Conservation (phyloP, 768 basidiomycete genomes). For the Mycena vulgaris region DNA sequence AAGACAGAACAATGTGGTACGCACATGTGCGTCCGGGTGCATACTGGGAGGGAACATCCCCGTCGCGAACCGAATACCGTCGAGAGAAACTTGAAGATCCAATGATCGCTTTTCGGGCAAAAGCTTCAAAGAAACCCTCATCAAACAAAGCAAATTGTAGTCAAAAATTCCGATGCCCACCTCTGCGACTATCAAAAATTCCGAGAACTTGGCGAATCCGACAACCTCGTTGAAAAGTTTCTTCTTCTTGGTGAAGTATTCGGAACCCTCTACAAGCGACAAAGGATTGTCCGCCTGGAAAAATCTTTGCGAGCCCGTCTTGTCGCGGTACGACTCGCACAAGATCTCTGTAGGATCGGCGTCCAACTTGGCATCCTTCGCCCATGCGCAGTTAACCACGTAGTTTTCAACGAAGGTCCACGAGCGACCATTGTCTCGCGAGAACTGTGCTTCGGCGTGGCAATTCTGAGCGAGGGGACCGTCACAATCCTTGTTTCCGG, state of each 20-base stretch:
- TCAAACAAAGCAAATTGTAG: no score
- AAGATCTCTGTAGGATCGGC: conserved; percentile 92
- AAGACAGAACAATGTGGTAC: conserved; percentile 44
- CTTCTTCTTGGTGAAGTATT: conserved; percentile 80
- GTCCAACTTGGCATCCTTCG: conserved; percentile 81
- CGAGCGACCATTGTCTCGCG: conserved; percentile 79
- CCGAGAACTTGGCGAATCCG: conserved; percentile 97
- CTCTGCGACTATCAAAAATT: conserved; percentile 96
- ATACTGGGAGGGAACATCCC: conserved; percentile 94
- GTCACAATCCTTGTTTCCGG: conserved; percentile 80
- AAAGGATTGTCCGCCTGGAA: conserved; percentile 75
- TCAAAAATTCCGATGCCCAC: conserved; percentile 62
- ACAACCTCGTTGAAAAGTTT: conserved; percentile 91
- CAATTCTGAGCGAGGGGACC: conserved; percentile 63
- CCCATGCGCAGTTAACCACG: conserved; percentile 94
- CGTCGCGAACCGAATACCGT: conserved; percentile 87
- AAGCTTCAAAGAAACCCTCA: conserved; percentile 54
- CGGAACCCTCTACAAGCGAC: conserved; percentile 82
- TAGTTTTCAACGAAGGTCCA: conserved; percentile 90
- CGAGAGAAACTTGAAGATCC: conserved; percentile 92
- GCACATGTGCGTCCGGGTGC: conserved; percentile 90
- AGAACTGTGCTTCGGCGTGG: conserved; percentile 82
- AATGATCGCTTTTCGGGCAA: conserved; percentile 70
- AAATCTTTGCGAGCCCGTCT: conserved; percentile 81
- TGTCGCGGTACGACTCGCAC: conserved; percentile 90